Percentiles rank a stretch among this genome's conserved stretches.
phyloP scores from a whole-genome alignment of 2,329 filamentous ascomycete genomes.

The Setomelanomma holmii region DNA sequence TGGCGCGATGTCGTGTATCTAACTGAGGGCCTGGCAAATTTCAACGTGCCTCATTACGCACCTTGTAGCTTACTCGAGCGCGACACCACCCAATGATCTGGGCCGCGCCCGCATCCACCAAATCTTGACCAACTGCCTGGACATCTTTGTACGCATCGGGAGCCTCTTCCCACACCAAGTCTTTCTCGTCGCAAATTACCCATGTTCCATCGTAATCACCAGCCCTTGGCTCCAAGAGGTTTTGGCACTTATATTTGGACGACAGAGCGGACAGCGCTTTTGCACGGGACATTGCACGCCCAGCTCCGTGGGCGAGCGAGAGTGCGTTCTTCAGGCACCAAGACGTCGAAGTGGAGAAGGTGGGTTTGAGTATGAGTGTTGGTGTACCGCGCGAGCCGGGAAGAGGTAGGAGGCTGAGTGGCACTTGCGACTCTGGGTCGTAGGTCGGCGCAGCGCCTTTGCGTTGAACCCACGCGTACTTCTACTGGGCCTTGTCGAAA shows the following conservation, averaged over 20 bases:
- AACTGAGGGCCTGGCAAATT: neutral
- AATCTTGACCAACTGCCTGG: conserved; percentile 44
- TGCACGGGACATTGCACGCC: conserved; percentile 46
- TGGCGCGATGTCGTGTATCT: neutral
- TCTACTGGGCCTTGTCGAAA: conserved; percentile 4
- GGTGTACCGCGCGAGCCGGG: conserved; percentile 49
- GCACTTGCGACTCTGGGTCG: conserved; percentile 23
- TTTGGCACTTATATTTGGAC: conserved; percentile 44
- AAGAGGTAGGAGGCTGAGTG: conserved; percentile 43
- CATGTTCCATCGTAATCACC: conserved; percentile 39
- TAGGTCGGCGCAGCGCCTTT: conserved; percentile 49
- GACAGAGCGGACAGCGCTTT: conserved; percentile 41
- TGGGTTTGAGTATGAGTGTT: conserved; percentile 46
- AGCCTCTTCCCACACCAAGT: conserved; percentile 49
- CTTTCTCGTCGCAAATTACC: conserved; percentile 49
- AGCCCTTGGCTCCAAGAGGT: conserved; percentile 32
- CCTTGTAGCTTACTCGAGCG: conserved; percentile 49
- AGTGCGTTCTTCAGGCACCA: conserved; percentile 43
- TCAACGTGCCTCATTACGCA: conserved; percentile 40
- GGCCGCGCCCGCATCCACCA: conserved; percentile 42
- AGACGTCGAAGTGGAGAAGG: conserved; percentile 33
- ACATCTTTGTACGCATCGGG: conserved; percentile 50
- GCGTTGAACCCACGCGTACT: conserved; percentile 45
- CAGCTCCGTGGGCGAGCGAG: conserved; percentile 49
- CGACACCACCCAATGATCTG: conserved; percentile 42